These are phyloP conservation scores for Cylindricascospora bacillispora DNA, from an alignment of 1,139 yeast species.

Conservation along the genomic window DNA sequence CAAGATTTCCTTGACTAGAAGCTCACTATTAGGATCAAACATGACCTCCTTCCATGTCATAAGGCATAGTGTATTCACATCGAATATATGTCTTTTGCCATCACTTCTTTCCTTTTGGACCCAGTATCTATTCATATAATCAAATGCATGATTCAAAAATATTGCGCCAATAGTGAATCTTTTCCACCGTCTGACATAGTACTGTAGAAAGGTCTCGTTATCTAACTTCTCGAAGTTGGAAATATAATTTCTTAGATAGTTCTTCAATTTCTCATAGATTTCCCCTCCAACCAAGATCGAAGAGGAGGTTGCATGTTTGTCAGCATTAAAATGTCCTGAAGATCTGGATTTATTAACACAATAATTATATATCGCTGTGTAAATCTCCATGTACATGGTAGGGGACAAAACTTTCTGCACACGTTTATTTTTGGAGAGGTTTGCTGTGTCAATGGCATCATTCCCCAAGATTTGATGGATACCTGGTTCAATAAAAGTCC, in stretches of 20 bases:
- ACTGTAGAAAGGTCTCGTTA: slow-evolving; percentile 63
- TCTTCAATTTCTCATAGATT: slow-evolving; percentile 59
- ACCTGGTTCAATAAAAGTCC: slow-evolving; percentile 69
- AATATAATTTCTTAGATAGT: slow-evolving; percentile 54
- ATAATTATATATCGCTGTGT: slow-evolving; percentile 85
- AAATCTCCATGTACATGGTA: slow-evolving; percentile 58
- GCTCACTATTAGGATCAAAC: slow-evolving; percentile 53
- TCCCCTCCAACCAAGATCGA: slow-evolving; percentile 68
- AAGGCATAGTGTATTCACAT: slow-evolving; percentile 77
- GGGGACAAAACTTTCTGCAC: slow-evolving; percentile 56
- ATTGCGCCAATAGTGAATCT: slow-evolving; percentile 87
- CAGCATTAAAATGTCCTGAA: slow-evolving; percentile 29
- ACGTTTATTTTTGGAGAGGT: slow-evolving; percentile 11
- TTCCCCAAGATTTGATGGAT: slow-evolving; percentile 55
- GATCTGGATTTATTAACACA: slow-evolving; percentile 72
- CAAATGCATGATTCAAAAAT: slow-evolving; percentile 83
- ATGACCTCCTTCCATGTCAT: slow-evolving; percentile 80
- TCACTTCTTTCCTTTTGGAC: slow-evolving; percentile 92
- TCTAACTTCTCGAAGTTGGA: slow-evolving; percentile 33
- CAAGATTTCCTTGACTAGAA: slow-evolving; percentile 58
- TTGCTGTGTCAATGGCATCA: slow-evolving; percentile 11
- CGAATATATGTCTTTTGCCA: slow-evolving; percentile 84
- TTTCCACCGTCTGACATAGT: slow-evolving; percentile 81
- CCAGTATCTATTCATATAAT: slow-evolving; percentile 95
- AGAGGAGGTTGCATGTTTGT: slow-evolving; percentile 11